A percentile compares a stretch with the other conserved stretches of the same genome.
phyloP scores from a whole-genome alignment of 2,329 filamentous ascomycete species.

The Biscogniauxia sp. region DNA sequence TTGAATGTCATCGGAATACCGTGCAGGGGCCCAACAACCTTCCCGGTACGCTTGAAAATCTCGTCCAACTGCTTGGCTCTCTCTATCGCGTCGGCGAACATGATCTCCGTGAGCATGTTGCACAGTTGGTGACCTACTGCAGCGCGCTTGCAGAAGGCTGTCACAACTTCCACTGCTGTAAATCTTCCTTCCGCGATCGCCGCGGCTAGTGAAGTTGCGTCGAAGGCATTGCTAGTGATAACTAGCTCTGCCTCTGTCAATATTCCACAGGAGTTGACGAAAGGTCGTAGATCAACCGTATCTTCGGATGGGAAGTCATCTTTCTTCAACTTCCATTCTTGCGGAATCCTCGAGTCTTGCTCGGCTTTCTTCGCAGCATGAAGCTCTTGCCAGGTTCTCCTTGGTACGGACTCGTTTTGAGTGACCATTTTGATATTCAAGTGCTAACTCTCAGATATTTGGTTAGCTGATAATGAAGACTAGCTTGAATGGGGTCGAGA shows the following conservation, averaged over 20 bases:
- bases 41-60: slow-evolving; percentile 33
- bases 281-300: slow-evolving; percentile 18
- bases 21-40: slow-evolving; percentile 40
- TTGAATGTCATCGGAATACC: slow-evolving; percentile 27
- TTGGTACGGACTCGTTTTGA: slow-evolving; percentile 2
- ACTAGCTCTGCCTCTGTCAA: slow-evolving; percentile 16
- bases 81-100: slow-evolving; percentile 24
- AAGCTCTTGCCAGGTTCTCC: slow-evolving; percentile 22
- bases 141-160: slow-evolving; percentile 48
- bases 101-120: slow-evolving; percentile 27
- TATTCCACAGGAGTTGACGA: slow-evolving; percentile 17
- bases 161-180: slow-evolving; percentile 26
- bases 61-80: slow-evolving; percentile 41
- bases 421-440: slow-evolving; percentile 8
- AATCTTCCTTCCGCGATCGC: slow-evolving; percentile 20
- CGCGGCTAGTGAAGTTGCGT: slow-evolving; percentile 20
- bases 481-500: background rate
- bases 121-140: slow-evolving; percentile 46
- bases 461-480: background rate
- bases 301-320: slow-evolving; percentile 17
- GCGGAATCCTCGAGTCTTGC: slow-evolving; percentile 18
- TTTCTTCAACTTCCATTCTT: slow-evolving; percentile 22
- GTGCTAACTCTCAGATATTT: background rate
- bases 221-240: slow-evolving; percentile 23
- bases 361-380: slow-evolving; percentile 20